Evolutionary conservation across 2,329 filamentous ascomycete genomes (phyloP), one percentile per base, ranked within the genome.

Genomic region (Elsinoe necatrix): DNA sequence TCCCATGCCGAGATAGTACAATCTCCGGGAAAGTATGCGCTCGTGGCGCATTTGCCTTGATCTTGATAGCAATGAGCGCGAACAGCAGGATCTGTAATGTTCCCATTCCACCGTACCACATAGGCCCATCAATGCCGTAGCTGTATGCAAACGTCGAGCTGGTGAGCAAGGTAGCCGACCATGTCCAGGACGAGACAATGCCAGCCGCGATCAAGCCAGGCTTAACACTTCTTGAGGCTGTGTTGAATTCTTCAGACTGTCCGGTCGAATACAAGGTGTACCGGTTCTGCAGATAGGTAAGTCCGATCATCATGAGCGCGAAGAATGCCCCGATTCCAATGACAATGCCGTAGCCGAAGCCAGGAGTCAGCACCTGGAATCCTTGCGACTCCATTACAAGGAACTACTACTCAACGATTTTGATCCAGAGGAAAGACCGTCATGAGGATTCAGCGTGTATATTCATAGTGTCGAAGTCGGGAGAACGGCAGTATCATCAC

Each of bases 181-280:
- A 95, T 0, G 89, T 95, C 89, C 89, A 95, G 4, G 86, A 90
- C 25, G 86, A 91, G 3, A 95, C 88, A 21, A 95, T 89, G 18
- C 89, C 89, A 1, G 87, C 86, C 12, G 87, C 88, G 1, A 95
- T 89, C 8, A 95, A 77, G 29, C 90, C 89, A 2, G 87, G 90
- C 69, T 95, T 95, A 62, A 95, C 87, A 1, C 87, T 89, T 61
- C 90, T 79, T 18, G 89, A 89, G 45, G 89, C 89, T 0, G 89
- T 95, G 61, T 81, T 90, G 77, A 95, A 95, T 84, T 91, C 92
- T 72, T 95, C 89, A 7, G 64, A 59, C 47, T 65, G 60, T 20
- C 61, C 60, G 4, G 64, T 65, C 0, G 62, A 65, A 56, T 64
- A 65, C n/a, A 58, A 43, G 5, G 64, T 65, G 64, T 84, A 85